These are phyloP conservation scores for Cryptosporidium baileyi DNA, from an alignment of 169 alveolate genomes.

Conservation along the genomic window DNA sequence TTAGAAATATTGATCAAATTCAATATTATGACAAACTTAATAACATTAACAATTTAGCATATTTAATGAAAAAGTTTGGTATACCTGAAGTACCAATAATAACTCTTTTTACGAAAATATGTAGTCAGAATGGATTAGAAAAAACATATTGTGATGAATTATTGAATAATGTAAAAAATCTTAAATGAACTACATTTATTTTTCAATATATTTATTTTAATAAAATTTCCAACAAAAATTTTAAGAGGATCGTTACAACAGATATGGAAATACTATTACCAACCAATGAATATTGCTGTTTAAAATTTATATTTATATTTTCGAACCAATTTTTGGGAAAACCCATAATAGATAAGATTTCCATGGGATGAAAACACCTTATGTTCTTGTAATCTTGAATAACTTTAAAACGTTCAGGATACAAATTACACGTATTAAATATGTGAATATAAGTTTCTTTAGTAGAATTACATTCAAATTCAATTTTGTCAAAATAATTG, in stretches of 20 bases:
- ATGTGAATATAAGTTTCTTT: constrained; percentile 12
- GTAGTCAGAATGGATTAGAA: constrained; percentile 56
- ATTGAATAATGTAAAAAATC: constrained; percentile 9
- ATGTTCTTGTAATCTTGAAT: background rate
- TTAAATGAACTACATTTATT: background rate
- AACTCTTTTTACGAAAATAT: constrained; percentile 45
- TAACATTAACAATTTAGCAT: background rate
- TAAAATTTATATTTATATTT: constrained; percentile 65
- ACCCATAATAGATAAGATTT: constrained; percentile 77
- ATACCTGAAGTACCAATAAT: constrained; percentile 60
- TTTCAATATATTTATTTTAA: background rate
- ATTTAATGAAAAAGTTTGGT: constrained; percentile 51
- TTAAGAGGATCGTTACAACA: constrained; percentile 76
- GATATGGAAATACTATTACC: constrained; percentile 79
- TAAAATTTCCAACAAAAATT: constrained; percentile 69
- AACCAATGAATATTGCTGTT: constrained; percentile 73
- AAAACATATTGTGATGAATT: constrained; percentile 44
- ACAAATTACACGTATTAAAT: constrained; percentile 17
- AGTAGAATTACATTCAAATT: background rate
- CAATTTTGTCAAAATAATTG: background rate
- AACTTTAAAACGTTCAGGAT: background rate
- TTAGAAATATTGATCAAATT: background rate
- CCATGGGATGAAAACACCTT: constrained; percentile 78
- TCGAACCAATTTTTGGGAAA: constrained; percentile 75
- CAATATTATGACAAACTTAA: background rate